These are phyloP conservation scores for Samsoniella hepiali DNA, from an alignment of 2,329 filamentous ascomycete species.

Conservation along the genomic window DNA sequence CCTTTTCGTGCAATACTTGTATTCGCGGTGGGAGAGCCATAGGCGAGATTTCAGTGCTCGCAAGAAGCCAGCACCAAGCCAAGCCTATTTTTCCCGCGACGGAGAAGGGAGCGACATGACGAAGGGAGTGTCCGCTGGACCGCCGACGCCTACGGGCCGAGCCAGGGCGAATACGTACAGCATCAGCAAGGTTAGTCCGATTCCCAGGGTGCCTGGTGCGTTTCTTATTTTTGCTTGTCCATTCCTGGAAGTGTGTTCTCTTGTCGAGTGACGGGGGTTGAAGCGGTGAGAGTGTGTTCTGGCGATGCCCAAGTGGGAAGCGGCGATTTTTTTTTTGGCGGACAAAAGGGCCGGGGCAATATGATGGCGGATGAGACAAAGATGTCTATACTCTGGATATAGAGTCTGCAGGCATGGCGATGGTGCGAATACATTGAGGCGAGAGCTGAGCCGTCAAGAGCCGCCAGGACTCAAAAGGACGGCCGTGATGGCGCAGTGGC, in stretches of 20 bases:
- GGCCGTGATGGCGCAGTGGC: not conserved
- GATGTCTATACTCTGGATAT: not conserved
- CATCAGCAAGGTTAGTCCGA: constrained; percentile 37
- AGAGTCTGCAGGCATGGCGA: not conserved
- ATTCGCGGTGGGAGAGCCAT: not conserved
- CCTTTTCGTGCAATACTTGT: not conserved
- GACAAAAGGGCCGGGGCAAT: not conserved
- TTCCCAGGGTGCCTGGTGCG: constrained; percentile 1
- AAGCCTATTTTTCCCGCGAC: not conserved
- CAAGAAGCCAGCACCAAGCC: not conserved
- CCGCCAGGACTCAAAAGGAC: not conserved
- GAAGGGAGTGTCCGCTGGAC: constrained; percentile 36
- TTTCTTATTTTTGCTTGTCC: constrained; percentile 10
- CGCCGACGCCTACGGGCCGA: constrained; percentile 31
- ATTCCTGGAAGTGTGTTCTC: not conserved
- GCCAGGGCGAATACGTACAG: constrained; percentile 39
- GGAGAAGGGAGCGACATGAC: constrained; percentile 23
- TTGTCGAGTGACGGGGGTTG: constrained; percentile 7
- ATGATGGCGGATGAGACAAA: not conserved
- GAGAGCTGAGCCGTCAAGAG: constrained; percentile 1
- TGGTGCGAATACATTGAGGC: not conserved
- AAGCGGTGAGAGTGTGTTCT: constrained; percentile 5
- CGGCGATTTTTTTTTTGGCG: not conserved
- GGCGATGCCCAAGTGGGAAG: constrained; percentile 13
- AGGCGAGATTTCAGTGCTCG: not conserved